Evolutionary conservation across 2,329 filamentous ascomycete genomes (phyloP).

Genomic region (Trichoderma sp.): DNA sequence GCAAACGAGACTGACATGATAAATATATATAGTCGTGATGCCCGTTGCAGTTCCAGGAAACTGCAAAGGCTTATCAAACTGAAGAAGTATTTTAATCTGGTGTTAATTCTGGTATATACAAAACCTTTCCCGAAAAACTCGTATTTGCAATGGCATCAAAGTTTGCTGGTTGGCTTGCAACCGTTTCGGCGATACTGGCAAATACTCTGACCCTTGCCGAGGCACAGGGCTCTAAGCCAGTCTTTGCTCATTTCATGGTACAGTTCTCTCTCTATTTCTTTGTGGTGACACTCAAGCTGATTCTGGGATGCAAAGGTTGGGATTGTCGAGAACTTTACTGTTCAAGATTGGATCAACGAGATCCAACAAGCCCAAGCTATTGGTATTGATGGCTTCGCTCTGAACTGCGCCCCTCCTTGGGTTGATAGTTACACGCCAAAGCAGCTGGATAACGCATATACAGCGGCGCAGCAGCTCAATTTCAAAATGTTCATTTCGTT

Average conservation of each 20-base stretch:
- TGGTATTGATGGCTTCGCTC: conserved; percentile 31
- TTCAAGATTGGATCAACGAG: conserved; percentile 29
- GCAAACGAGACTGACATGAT: neutral
- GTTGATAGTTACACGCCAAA: conserved; percentile 30
- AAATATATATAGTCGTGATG: neutral
- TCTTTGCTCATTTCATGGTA: conserved; percentile 27
- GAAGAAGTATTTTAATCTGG: neutral
- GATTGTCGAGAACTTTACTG: conserved; percentile 29
- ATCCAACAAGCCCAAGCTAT: conserved; percentile 30
- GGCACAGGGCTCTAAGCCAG: conserved; percentile 15
- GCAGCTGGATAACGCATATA: conserved; percentile 30
- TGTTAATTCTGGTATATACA: neutral
- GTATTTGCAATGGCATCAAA: neutral
- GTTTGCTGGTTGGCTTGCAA: conserved; percentile 1
- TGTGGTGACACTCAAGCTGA: neutral
- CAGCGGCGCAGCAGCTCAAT: conserved; percentile 27
- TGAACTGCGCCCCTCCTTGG: conserved; percentile 30
- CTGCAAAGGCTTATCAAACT: neutral
- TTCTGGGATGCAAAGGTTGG: conserved; percentile 23
- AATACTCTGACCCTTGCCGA: neutral
- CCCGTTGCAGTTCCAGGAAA: neutral
- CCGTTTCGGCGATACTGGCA: neutral
- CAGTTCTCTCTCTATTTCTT: neutral
- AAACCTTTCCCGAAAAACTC: neutral
- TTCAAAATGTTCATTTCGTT: conserved; percentile 33